Evolutionary conservation across 2,329 filamentous ascomycete species (phyloP), one percentile per base, ranked within the genome.

Genomic region (Apiospora kogelbergensis): DNA sequence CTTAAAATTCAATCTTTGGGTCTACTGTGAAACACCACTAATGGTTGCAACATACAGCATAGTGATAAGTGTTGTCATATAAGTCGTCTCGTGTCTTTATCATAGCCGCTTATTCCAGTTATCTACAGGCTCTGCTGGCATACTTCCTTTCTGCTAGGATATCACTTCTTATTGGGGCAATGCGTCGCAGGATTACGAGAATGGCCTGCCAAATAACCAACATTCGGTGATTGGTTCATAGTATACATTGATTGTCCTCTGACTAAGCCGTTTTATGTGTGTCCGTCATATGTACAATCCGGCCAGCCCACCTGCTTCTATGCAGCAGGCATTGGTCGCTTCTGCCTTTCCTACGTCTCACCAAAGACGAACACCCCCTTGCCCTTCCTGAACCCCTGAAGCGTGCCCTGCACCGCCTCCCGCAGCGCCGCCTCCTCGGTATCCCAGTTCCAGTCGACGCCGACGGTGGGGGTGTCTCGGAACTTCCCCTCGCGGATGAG

Each of bases 351-450:
- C 33, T 75, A 89, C 48, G 87, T 89, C 48, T 89, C 86, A 3
- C 84, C 83, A 78, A 96, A 98, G 6, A 95, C 88, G 79, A 98
- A 96, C 3, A 99, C 88, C 0, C 94, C 92, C 84, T 99, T 99
- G 13, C 95, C 95, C 72, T 89, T 88, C 76, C 94, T 89, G 79
- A 93, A 98, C 0, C 95, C 96, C 68, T 91, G 86, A 60, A 98
- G 83, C 1, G 95, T 96, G 11, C 92, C 92, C 78, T 95, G 92
- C 2, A 97, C 93, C 5, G 93, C 93, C 48, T 89, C 85, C 68
- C 88, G 88, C 68, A 99, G 81, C 66, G 86, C 84, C 6, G 89
- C 84, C 68, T 90, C 89, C 74, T 91, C 88, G 0, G 94, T 97
- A 24, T 93, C 90, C 88, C 91, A 94, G 48, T 89, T 87, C 96